Evolutionary conservation across 148 eudicot species (phyloP), one percentile per base, ranked within the genome.

Genomic region (Simmondsia chinensis): DNA sequence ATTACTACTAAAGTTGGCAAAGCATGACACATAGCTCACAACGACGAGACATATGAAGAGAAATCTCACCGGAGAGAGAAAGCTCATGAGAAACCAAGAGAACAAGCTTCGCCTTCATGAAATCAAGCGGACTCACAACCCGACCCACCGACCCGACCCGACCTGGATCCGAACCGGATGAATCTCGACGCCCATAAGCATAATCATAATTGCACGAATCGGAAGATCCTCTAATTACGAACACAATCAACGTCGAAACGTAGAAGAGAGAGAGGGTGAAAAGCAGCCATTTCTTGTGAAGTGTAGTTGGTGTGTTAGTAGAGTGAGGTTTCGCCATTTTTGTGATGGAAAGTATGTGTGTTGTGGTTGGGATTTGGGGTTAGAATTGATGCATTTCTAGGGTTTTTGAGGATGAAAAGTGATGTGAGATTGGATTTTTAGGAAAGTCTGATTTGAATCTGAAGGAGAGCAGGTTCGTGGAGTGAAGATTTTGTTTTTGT

Each of bases 101-200:
- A 20, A 89, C 95, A 35, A 73, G 85, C 78, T 84, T 89, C 12
- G 93, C 81, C 73, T 84, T 89, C 95, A 89, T 89, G 63, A 89
- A 89, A 65, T 63, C 35, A 17, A 89, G 84, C 2, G 97, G 97
- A 19, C 62, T 63, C 10, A n/a, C n/a, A n/a, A n/a, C n/a, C n/a
- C n/a, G n/a, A n/a, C n/a, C n/a, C n/a, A n/a, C n/a, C n/a, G n/a
- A n/a, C n/a, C n/a, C n/a, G n/a, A n/a, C n/a, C n/a, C n/a, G n/a
- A n/a, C n/a, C n/a, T n/a, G n/a, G n/a, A n/a, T n/a, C n/a, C n/a
- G n/a, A n/a, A n/a, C n/a, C n/a, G n/a, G n/a, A n/a, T n/a, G n/a
- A 55, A 30, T 40, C 56, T 59, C 67, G 55, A 21, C 39, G 29
- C 7, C 17, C 32, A 18, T 45, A 43, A 8, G 39, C 12, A 11